Evolutionary conservation across 2,329 filamentous ascomycete species (phyloP).

Genomic region (Ascochyta rabiei): DNA sequence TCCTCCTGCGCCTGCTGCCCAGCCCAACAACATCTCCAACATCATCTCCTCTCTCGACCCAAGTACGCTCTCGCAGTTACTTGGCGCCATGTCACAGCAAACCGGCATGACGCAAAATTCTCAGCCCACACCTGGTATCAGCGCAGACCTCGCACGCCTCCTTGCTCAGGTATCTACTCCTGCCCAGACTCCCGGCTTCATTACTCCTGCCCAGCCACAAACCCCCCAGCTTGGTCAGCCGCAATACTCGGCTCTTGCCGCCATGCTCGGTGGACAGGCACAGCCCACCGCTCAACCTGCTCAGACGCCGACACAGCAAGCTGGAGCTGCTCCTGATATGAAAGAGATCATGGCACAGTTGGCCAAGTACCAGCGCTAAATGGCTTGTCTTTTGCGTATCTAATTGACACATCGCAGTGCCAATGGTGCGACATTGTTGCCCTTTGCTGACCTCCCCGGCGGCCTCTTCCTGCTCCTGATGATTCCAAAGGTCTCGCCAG

Average conservation of each 20-base stretch:
- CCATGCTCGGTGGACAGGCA: conserved; percentile 33
- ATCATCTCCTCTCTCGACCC: conserved; percentile 73
- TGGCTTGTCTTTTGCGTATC: conserved; percentile 2
- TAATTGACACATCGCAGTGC: not conserved
- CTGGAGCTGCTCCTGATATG: conserved; percentile 55
- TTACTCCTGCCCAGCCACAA: conserved; percentile 24
- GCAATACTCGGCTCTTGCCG: conserved; percentile 40
- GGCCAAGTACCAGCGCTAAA: conserved; percentile 64
- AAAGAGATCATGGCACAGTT: conserved; percentile 78
- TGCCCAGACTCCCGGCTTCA: conserved; percentile 33
- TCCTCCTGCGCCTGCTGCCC: conserved; percentile 38
- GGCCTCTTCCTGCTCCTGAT: conserved; percentile 5
- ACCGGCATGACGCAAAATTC: conserved; percentile 47
- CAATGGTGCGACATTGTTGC: not conserved
- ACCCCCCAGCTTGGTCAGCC: conserved; percentile 35
- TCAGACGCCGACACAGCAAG: conserved; percentile 35
- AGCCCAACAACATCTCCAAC: conserved; percentile 65
- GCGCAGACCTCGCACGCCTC: conserved; percentile 48
- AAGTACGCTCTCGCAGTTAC: conserved; percentile 71
- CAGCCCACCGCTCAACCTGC: conserved; percentile 36
- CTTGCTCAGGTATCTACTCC: conserved; percentile 43
- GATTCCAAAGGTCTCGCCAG: not conserved
- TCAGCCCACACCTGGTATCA: conserved; percentile 44
- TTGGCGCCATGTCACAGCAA: conserved; percentile 61
- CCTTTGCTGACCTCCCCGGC: not conserved